Evolutionary conservation across 768 basidiomycete species (phyloP).

Genomic region (Lactifluus rugatus): DNA sequence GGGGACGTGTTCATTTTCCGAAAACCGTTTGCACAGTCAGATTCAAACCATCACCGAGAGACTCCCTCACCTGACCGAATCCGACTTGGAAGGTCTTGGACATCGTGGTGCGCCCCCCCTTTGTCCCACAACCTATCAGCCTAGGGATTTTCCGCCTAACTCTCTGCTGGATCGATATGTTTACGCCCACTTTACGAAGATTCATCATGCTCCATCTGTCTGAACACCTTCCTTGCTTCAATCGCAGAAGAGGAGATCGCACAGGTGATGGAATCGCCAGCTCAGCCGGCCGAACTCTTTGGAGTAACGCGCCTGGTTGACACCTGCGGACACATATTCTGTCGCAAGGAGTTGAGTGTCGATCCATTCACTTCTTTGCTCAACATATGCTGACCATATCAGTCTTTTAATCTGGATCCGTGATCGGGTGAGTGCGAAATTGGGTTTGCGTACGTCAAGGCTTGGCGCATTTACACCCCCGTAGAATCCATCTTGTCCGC

Average conservation of each 20-base stretch:
- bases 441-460: background rate
- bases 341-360: constrained; percentile 60
- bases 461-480: constrained; percentile 10
- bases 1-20: background rate
- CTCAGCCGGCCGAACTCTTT: constrained; percentile 54
- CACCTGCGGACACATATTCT: constrained; percentile 55
- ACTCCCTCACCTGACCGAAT: constrained; percentile 44
- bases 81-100: constrained; percentile 37
- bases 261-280: constrained; percentile 68
- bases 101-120: constrained; percentile 39
- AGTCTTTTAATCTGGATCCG: constrained; percentile 19
- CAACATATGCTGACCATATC: no score
- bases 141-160: background rate
- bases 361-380: background rate
- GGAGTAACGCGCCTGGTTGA: constrained; percentile 53
- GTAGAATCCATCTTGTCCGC: constrained; percentile 57
- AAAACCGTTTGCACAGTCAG: no score
- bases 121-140: background rate
- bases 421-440: constrained; percentile 8
- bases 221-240: constrained; percentile 55
- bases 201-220: constrained; percentile 66
- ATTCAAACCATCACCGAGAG: constrained; percentile 32
- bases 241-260: constrained; percentile 70
- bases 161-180: no score
- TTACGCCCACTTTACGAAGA: constrained; percentile 43